phyloP scores from a whole-genome alignment of 495 filamentous ascomycete genomes.

The Penicillium silybi region DNA sequence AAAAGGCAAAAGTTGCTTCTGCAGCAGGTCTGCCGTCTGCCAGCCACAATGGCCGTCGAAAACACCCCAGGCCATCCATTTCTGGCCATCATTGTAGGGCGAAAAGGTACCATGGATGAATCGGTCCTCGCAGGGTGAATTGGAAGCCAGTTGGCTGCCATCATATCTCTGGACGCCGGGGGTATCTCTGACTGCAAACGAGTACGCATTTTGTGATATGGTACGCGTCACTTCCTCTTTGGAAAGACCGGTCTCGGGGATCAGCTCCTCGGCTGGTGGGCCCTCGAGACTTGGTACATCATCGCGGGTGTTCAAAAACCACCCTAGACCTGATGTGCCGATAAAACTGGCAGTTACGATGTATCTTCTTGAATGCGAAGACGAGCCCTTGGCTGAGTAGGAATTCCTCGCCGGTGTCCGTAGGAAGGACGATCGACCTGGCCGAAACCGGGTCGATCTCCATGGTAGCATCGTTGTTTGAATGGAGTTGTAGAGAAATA shows the following conservation, averaged over 20 bases:
- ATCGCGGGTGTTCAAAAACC: slow-evolving; percentile 14
- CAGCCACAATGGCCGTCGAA: slow-evolving; percentile 52
- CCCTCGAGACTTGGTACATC: slow-evolving; percentile 18
- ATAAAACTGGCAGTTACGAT: slow-evolving; percentile 11
- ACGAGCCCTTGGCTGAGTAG: slow-evolving; percentile 13
- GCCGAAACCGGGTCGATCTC: slow-evolving; percentile 8
- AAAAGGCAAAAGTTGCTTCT: slow-evolving; percentile 36
- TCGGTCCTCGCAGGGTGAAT: slow-evolving; percentile 45
- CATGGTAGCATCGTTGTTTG: neutral
- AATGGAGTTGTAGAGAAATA: neutral
- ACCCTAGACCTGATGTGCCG: slow-evolving; percentile 20
- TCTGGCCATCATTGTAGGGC: slow-evolving; percentile 27
- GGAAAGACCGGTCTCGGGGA: slow-evolving; percentile 12
- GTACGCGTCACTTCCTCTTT: slow-evolving; percentile 23
- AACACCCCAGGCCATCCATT: slow-evolving; percentile 47
- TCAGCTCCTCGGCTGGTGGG: slow-evolving; percentile 11
- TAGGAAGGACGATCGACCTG: slow-evolving; percentile 9
- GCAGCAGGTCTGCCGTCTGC: slow-evolving; percentile 41
- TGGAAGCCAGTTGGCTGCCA: slow-evolving; percentile 42
- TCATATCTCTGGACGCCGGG: slow-evolving; percentile 41
- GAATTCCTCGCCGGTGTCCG: slow-evolving; percentile 6
- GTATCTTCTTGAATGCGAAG: slow-evolving; percentile 8
- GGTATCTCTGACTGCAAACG: slow-evolving; percentile 22
- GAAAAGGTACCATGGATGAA: slow-evolving; percentile 45
- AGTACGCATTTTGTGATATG: slow-evolving; percentile 27